Evolutionary conservation across 805 yeast species (phyloP).

Genomic region (Kuraishia hungarica): DNA sequence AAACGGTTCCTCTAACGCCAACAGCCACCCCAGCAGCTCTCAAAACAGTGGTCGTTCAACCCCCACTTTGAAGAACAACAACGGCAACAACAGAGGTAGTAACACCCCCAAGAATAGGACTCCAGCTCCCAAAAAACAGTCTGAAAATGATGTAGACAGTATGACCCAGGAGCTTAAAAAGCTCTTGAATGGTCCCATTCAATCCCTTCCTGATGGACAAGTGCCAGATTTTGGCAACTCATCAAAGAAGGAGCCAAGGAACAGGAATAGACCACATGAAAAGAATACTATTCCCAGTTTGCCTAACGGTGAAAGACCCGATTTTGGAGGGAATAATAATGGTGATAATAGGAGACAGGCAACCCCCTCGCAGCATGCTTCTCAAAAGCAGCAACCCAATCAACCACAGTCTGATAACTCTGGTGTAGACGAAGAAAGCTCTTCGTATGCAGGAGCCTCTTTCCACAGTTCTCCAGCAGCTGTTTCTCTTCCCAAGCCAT

Average conservation of each 20-base stretch:
- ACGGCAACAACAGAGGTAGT: background rate
- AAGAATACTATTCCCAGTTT: background rate
- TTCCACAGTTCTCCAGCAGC: conserved; percentile 8
- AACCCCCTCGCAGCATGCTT: background rate
- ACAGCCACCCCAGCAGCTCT: background rate
- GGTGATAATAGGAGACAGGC: background rate
- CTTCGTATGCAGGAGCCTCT: conserved; percentile 9
- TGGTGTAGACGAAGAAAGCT: background rate
- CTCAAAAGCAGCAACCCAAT: background rate
- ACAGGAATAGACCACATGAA: background rate
- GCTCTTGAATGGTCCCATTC: background rate
- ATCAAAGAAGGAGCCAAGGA: background rate
- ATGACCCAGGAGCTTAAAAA: conserved; percentile 1
- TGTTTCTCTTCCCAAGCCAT: conserved; percentile 9
- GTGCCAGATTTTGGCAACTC: conserved; percentile 1
- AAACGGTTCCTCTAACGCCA: background rate
- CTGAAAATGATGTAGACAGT: background rate
- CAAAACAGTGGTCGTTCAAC: background rate
- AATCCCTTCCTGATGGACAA: conserved; percentile 1
- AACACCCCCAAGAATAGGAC: background rate
- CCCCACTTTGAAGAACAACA: background rate
- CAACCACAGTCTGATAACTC: background rate
- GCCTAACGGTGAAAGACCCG: conserved; percentile 6
- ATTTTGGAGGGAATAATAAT: conserved; percentile 3
- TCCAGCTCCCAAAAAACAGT: background rate